phyloP scores from a whole-genome alignment of 192 early-diverging fungal genomes.

The Dissophora ornata region DNA sequence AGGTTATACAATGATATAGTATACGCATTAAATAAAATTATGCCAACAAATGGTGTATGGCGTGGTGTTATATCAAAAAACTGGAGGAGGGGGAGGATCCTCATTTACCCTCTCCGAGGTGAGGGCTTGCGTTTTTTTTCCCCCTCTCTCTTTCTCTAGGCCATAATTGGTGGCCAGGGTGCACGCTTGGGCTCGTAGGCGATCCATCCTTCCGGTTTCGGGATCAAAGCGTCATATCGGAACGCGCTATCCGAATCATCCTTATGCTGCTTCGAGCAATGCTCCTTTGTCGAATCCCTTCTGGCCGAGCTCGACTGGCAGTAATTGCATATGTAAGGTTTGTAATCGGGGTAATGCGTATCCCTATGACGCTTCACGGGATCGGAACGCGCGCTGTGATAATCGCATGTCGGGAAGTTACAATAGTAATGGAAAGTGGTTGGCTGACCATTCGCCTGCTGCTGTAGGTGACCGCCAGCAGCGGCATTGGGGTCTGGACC shows the following conservation, averaged over 20 bases:
- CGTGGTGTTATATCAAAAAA: too few species aligned
- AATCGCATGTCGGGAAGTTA: conserved; percentile 50
- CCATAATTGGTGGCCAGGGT: conserved; percentile 50
- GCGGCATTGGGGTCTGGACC: conserved; percentile 2
- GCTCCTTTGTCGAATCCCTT: conserved; percentile 38
- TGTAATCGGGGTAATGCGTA: conserved; percentile 52
- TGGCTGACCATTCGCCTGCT: conserved; percentile 19
- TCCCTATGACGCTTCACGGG: conserved; percentile 52
- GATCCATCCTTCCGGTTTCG: conserved; percentile 52
- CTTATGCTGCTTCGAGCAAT: conserved; percentile 52
- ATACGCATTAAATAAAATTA: too few species aligned
- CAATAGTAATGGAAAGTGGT: conserved; percentile 53
- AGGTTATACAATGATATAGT: too few species aligned
- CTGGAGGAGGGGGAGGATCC: too few species aligned
- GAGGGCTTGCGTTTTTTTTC: too few species aligned
- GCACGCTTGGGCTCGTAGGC: conserved; percentile 51
- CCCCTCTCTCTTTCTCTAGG: too few species aligned
- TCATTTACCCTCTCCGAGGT: too few species aligned
- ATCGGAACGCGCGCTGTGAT: conserved; percentile 50
- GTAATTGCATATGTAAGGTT: conserved; percentile 53
- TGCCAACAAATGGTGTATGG: too few species aligned
- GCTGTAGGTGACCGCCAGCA: neutral
- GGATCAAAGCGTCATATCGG: conserved; percentile 38
- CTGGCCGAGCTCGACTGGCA: conserved; percentile 47
- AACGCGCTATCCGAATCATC: conserved; percentile 49